Base-by-base conservation (phyloP, 139 green algal species). In the Chlorella sp. region DNA sequence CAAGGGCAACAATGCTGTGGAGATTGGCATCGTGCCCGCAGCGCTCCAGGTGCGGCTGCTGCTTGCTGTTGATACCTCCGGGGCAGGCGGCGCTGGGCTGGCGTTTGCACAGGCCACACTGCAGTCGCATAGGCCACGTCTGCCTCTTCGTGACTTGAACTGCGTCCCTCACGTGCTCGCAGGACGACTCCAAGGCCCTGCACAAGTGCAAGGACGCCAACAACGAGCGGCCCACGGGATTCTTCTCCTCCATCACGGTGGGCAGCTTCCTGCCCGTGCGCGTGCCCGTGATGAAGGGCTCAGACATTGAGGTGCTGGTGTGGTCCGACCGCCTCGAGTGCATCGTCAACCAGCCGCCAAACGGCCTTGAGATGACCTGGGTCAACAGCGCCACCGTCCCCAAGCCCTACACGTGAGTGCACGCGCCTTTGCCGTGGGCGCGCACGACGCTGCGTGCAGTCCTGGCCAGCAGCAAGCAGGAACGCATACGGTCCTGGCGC, bases 181-280 rank as follows among this genome's bases (percentile, higher is more conserved):
- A 83, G 77, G 77, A 83, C n/a, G 1, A 31, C 0, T n/a, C 62
- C 35, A 83, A 83, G 50, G 72, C 77, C 14, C 63, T 83, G 20
- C 77, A 83, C 69, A 83, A 83, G 62, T 83, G 77, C 51, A 26
- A 42, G 27, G 69, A 65, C 72, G 0, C 0, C 0, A 2, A 50
- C 20, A 62, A 66, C 6, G 73, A 76, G 49, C 61, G 77, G 0
- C 67, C 77, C 30, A 74, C 69, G 22, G 77, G 77, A 31, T 74
- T 79, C 55, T 71, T 67, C 73, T 79, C 73, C 23, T 49, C 77
- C 3, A 83, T 83, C 72, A 83, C 77, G 1, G 72, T 82, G 32
- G 77, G 77, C 35, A 73, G 51, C 50, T 26, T 83, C 50, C 34
- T 83, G 62, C 77, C 77, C 2, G 69, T 74, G 26, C 64, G 71